A percentile compares a stretch with the other conserved stretches of the same genome.
Evolutionary conservation across 225 moss, liverwort and hornwort genomes (phyloP).

Genomic region (Pseudoscleropodium purum): DNA sequence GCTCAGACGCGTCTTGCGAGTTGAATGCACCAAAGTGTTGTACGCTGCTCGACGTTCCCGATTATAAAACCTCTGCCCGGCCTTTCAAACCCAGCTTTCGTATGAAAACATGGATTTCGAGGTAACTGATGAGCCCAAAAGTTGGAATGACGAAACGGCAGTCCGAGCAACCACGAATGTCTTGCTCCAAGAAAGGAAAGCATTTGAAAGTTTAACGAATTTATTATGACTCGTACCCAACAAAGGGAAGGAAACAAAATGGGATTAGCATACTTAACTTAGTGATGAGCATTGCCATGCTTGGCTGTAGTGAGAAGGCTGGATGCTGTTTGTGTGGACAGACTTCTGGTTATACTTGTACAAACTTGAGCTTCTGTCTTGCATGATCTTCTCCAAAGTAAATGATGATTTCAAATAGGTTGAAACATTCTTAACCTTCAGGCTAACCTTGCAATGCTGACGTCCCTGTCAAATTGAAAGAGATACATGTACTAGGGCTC

Average conservation of each 20-base stretch:
- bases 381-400: conserved; percentile 38
- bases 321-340: conserved; percentile 20
- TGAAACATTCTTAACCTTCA: conserved; percentile 65
- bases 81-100: neutral
- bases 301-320: neutral
- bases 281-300: conserved; percentile 6
- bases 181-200: neutral
- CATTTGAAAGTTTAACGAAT: neutral
- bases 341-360: conserved; percentile 67
- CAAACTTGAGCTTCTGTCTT: conserved; percentile 42
- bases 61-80: neutral
- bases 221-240: neutral
- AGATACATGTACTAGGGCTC: neutral
- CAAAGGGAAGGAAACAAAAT: neutral
- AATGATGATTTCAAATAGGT: conserved; percentile 36
- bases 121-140: neutral
- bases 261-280: neutral
- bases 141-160: neutral
- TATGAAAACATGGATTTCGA: neutral
- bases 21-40: conserved; percentile 39
- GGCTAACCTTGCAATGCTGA: conserved; percentile 7
- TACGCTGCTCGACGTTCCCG: conserved; percentile 21
- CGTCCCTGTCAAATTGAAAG: neutral
- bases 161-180: neutral
- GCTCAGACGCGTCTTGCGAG: conserved; percentile 57